A percentile compares a stretch with the other conserved stretches of the same genome.
Evolutionary conservation across 2,329 filamentous ascomycete species (phyloP).

Genomic region (Epichloe sp.): DNA sequence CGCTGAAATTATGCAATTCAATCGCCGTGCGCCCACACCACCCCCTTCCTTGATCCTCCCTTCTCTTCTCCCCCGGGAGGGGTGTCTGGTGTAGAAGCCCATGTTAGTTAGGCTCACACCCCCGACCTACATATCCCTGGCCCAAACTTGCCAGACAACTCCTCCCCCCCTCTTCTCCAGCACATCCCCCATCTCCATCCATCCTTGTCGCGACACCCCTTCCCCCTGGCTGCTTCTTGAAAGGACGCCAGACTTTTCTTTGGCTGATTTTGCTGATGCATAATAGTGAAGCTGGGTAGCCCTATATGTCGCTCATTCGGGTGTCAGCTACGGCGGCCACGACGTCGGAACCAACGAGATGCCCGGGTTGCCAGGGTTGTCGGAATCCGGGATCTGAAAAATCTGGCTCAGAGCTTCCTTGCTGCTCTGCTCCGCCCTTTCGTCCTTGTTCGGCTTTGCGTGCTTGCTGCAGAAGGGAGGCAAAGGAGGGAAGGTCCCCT

Average conservation of each 20-base stretch:
- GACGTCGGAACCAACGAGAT: slow-evolving; percentile 2
- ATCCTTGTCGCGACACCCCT: not conserved
- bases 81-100: too few relatives aligned
- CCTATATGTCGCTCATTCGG: slow-evolving; percentile 6
- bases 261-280: slow-evolving; percentile 3
- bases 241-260: not conserved
- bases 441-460: too few relatives aligned
- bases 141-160: not conserved
- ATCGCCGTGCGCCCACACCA: not conserved
- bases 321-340: not conserved
- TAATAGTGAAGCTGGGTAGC: slow-evolving; percentile 4
- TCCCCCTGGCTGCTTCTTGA: not conserved
- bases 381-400: not conserved
- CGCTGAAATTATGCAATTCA: not conserved
- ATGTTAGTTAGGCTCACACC: too few relatives aligned
- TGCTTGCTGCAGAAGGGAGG: not conserved
- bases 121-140: not conserved
- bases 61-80: not conserved
- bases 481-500: too few relatives aligned
- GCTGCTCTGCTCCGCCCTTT: not conserved
- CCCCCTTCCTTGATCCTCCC: not conserved
- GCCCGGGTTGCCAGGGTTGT: not conserved
- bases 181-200: not conserved
- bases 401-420: not conserved
- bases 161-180: not conserved